Percentiles rank a stretch among this genome's conserved stretches.
Evolutionary conservation across 495 filamentous ascomycete species (phyloP).

Genomic region (Daldinia bambusicola): DNA sequence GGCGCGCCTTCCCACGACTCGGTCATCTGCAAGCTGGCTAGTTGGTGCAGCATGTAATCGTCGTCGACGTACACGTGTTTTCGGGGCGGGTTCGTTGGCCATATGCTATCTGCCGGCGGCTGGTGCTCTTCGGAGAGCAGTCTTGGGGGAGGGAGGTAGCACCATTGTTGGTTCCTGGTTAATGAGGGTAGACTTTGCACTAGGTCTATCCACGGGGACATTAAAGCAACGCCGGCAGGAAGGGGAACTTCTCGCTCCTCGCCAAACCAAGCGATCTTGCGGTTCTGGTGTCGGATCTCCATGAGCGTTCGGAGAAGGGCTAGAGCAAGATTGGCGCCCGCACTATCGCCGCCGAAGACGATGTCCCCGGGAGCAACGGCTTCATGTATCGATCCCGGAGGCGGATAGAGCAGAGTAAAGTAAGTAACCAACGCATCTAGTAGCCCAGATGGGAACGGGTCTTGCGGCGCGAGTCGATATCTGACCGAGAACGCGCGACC

Average conservation of each 20-base stretch:
- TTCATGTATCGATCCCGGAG: slow-evolving; percentile 74
- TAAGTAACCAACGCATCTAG: slow-evolving; percentile 87
- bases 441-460: slow-evolving; percentile 83
- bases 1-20: slow-evolving; percentile 73
- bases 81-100: slow-evolving; percentile 78
- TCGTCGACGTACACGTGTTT: slow-evolving; percentile 75
- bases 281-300: slow-evolving; percentile 67
- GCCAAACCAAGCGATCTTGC: slow-evolving; percentile 72
- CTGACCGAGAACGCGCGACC: slow-evolving; percentile 78
- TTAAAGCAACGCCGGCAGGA: slow-evolving; percentile 73
- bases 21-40: slow-evolving; percentile 75
- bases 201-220: slow-evolving; percentile 82
- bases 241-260: slow-evolving; percentile 64
- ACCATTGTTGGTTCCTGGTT: slow-evolving; percentile 68
- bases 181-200: slow-evolving; percentile 78
- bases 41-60: slow-evolving; percentile 72
- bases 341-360: slow-evolving; percentile 85
- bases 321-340: slow-evolving; percentile 81
- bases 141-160: slow-evolving; percentile 73
- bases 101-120: slow-evolving; percentile 68
- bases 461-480: slow-evolving; percentile 88
- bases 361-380: slow-evolving; percentile 76
- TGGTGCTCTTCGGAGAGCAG: slow-evolving; percentile 44
- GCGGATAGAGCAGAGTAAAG: slow-evolving; percentile 83
- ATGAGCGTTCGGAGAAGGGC: slow-evolving; percentile 79